Evolutionary conservation across 495 filamentous ascomycete genomes (phyloP).

Genomic region (Penicillium antarcticum): DNA sequence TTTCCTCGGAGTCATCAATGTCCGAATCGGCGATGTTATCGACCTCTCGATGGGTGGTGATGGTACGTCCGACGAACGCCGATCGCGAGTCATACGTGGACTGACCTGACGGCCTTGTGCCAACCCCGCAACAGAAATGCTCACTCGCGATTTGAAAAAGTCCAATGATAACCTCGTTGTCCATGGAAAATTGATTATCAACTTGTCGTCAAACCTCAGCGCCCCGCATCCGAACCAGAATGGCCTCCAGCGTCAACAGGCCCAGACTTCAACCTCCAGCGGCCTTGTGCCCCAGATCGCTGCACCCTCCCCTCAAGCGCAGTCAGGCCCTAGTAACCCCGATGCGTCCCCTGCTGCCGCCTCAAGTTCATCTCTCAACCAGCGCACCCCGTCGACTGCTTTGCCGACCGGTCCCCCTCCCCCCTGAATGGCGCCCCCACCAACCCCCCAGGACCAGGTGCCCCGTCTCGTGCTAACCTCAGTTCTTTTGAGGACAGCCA

Average conservation of each 20-base stretch:
- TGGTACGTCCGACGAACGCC: constrained; percentile 55
- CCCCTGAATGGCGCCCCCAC: constrained; percentile 16
- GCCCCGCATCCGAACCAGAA: constrained; percentile 49
- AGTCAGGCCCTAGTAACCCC: constrained; percentile 27
- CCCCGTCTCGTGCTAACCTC: constrained; percentile 52
- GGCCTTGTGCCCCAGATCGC: constrained; percentile 40
- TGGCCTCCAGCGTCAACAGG: constrained; percentile 35
- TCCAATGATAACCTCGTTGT: constrained; percentile 97
- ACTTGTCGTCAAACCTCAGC: constrained; percentile 83
- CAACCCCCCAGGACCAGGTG: constrained; percentile 42
- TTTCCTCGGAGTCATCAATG: constrained; percentile 96
- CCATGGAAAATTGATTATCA: constrained; percentile 95
- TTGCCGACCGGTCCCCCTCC: constrained; percentile 23
- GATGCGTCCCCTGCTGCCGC: constrained; percentile 29
- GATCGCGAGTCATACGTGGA: constrained; percentile 1
- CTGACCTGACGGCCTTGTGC: constrained; percentile 12
- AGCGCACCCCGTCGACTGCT: constrained; percentile 38
- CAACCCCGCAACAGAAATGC: constrained; percentile 64
- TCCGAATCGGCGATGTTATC: constrained; percentile 88
- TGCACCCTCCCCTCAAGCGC: constrained; percentile 25
- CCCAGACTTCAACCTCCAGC: constrained; percentile 36
- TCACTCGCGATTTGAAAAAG: constrained; percentile 97
- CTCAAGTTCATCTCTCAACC: constrained; percentile 36
- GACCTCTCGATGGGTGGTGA: constrained; percentile 86
- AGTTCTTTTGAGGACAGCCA: constrained; percentile 95